A percentile compares a stretch with the other conserved stretches of the same genome.
Conservation (phyloP, 352 stramenopile species). For the Thraustotheca clavata region DNA sequence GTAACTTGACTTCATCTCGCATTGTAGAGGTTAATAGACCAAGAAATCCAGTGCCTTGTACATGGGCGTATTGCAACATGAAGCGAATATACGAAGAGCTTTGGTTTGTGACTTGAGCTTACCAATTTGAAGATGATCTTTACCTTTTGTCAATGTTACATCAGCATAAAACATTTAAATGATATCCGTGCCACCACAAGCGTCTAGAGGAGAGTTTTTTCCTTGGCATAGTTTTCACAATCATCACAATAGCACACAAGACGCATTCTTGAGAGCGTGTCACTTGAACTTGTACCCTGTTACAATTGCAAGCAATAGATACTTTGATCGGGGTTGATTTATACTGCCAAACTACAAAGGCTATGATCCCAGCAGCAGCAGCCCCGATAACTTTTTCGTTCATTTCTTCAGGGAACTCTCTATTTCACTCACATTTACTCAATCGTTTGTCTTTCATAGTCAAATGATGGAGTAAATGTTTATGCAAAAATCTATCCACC, state of each 20-base stretch:
- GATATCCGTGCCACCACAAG: constrained; percentile 8
- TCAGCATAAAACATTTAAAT: constrained; percentile 12
- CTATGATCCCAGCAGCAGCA: background rate
- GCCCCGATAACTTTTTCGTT: background rate
- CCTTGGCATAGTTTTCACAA: constrained; percentile 2
- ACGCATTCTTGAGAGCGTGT: background rate
- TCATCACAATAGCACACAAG: constrained; percentile 20
- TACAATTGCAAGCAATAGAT: constrained; percentile 1
- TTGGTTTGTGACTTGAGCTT: background rate
- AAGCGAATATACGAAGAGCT: constrained; percentile 13
- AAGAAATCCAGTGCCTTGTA: background rate
- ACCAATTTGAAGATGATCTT: background rate
- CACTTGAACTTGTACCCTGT: constrained; percentile 6
- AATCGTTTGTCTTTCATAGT: no score
- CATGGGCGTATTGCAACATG: constrained; percentile 9
- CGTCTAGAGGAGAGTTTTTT: background rate
- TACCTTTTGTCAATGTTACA: background rate
- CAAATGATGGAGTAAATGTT: no score
- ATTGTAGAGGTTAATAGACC: constrained; percentile 2
- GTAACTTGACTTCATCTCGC: background rate
- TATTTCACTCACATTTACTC: no score
- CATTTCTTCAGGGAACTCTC: no score
- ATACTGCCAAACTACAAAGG: background rate
- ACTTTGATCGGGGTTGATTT: background rate
- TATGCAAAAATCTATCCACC: no score